phyloP scores from a whole-genome alignment of 2,329 filamentous ascomycete genomes.

The Fusarium azukiicola region DNA sequence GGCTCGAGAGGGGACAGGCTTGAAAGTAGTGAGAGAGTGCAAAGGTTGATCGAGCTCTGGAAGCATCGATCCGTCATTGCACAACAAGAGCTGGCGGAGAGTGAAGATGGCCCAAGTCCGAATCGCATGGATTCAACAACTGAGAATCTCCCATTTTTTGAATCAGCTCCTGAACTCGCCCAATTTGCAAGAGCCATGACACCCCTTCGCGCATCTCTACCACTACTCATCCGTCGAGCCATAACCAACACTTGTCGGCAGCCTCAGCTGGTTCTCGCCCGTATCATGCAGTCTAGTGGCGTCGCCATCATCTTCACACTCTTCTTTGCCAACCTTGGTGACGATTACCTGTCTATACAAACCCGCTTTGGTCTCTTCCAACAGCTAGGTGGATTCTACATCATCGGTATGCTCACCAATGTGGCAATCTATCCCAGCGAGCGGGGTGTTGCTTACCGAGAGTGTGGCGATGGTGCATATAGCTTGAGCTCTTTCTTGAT shows the following conservation, averaged over 20 bases:
- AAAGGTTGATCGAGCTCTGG: constrained; percentile 81
- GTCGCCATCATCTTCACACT: constrained; percentile 81
- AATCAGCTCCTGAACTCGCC: constrained; percentile 84
- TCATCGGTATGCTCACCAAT: constrained; percentile 90
- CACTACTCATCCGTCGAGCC: constrained; percentile 84
- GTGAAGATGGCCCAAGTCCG: not conserved
- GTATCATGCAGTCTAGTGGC: constrained; percentile 84
- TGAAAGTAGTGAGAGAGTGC: constrained; percentile 81
- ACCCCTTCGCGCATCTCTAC: constrained; percentile 82
- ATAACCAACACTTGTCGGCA: constrained; percentile 85
- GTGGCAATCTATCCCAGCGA: constrained; percentile 87
- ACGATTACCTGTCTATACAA: constrained; percentile 86
- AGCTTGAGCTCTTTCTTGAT: constrained; percentile 85
- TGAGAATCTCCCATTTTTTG: constrained; percentile 65
- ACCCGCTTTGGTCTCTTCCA: constrained; percentile 88
- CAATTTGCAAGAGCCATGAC: constrained; percentile 77
- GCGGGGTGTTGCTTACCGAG: constrained; percentile 88
- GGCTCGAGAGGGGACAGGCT: constrained; percentile 75
- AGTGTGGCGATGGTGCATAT: constrained; percentile 87
- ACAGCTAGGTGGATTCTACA: constrained; percentile 86
- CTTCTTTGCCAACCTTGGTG: constrained; percentile 86
- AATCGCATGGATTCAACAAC: not conserved
- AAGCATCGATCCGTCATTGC: constrained; percentile 2
- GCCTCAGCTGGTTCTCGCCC: constrained; percentile 81
- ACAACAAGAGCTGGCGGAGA: not conserved